phyloP scores from a whole-genome alignment of 768 basidiomycete species.

The Hemileccinum impolitum region DNA sequence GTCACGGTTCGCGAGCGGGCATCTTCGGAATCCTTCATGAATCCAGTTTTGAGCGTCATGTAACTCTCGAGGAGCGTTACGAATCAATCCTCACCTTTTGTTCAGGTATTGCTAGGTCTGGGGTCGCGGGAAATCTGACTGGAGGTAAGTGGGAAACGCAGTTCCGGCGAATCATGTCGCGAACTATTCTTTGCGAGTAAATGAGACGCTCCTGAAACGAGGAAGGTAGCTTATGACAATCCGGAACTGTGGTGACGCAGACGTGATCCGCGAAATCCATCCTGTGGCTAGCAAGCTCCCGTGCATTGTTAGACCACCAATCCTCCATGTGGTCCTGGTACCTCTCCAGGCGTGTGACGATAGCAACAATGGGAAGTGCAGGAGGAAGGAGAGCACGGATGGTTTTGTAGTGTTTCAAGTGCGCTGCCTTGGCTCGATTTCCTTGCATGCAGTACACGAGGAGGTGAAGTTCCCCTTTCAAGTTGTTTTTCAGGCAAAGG shows the following conservation, averaged over 20 bases:
- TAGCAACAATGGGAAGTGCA: constrained; percentile 13
- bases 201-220: constrained; percentile 11
- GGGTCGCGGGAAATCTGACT: constrained; percentile 11
- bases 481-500: constrained; percentile 1
- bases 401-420: constrained; percentile 15
- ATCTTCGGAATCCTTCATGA: not conserved
- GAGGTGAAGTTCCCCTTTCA: constrained; percentile 10
- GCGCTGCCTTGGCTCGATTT: constrained; percentile 15
- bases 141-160: too few species aligned
- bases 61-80: too few species aligned
- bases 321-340: constrained; percentile 19
- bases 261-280: constrained; percentile 21
- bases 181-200: constrained; percentile 9
- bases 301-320: constrained; percentile 19
- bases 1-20: not conserved
- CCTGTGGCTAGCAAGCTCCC: constrained; percentile 6
- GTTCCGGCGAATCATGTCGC: constrained; percentile 13
- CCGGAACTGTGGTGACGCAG: constrained; percentile 17
- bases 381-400: constrained; percentile 7
- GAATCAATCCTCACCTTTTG: too few species aligned
- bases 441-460: constrained; percentile 21
- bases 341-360: constrained; percentile 21
- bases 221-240: constrained; percentile 1
- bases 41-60: too few species aligned
- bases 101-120: too few species aligned